Evolutionary conservation across 1,284 basidiomycete genomes (phyloP), one percentile per base, ranked within the genome.

Genomic region (Cryptococcus neoformans): DNA sequence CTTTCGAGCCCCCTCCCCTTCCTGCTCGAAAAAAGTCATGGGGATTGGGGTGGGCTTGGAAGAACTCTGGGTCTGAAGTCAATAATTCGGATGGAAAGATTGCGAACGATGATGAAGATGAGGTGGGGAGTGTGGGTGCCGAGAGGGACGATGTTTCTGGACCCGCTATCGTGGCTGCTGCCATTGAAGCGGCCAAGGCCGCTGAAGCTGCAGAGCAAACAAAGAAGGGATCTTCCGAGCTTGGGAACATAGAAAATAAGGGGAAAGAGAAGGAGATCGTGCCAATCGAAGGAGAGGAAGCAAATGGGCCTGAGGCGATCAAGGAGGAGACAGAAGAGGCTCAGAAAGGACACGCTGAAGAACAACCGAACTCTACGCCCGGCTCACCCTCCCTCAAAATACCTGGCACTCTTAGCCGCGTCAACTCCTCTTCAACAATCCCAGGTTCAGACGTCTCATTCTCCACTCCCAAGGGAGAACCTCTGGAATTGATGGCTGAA

Each of bases 31-130:
- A 64, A 44, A 71, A 67, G 57, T 63, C 63, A 12, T 75, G 72
- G 73, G 66, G 65, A n/a, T 53, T 74, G 28, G 73, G 73, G 1
- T 69, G 64, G 38, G 45, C 64, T n/a, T 58, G 55, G 44, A 50
- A 54, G 17, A 64, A 59, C 21, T 57, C 51, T 12, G 51, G 51
- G 8, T 34, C 17, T 47, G 46, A 14, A 12, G 21, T 8, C 7
- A 16, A 47, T 28, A 21, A 12, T 9, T 3, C 46, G 1, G 34
- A 47, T 28, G 28, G 34, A 64, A 57, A 57, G 51, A 7, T 55
- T 56, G 40, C 21, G 34, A 34, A 47, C 21, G 46, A 47, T 47
- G 46, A 36, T 34, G 28, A 28, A 9, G 14, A 12, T 7, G 46
- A 47, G 11, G 50, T 59, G 7, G 57, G 59, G 8, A 58, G 56